These are phyloP conservation scores for Globisporangium alternatum DNA, from an alignment of 352 stramenopile genomes.

Conservation along the genomic window DNA sequence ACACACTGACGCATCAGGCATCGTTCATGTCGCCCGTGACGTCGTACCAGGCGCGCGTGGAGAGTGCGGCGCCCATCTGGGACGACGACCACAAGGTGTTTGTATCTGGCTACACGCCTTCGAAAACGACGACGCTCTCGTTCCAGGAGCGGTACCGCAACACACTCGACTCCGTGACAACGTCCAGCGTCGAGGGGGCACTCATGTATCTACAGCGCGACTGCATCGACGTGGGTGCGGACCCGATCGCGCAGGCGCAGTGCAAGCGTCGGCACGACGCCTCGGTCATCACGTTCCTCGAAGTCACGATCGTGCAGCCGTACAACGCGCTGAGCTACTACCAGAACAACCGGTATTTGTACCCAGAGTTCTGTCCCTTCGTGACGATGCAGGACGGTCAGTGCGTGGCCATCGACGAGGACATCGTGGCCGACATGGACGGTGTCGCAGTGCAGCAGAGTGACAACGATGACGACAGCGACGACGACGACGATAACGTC, in stretches of 20 bases:
- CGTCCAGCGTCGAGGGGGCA: slow-evolving; percentile 60
- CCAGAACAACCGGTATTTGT: slow-evolving; percentile 47
- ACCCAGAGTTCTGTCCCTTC: slow-evolving; percentile 72
- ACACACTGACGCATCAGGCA: slow-evolving; percentile 2
- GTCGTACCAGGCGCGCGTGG: slow-evolving; percentile 58
- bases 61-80: slow-evolving; percentile 50
- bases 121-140: slow-evolving; percentile 12
- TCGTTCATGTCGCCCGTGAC: slow-evolving; percentile 50
- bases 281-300: slow-evolving; percentile 59
- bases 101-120: slow-evolving; percentile 30
- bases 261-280: slow-evolving; percentile 60
- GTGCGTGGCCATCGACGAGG: slow-evolving; percentile 37
- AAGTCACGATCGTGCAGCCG: slow-evolving; percentile 59
- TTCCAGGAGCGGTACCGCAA: slow-evolving; percentile 50
- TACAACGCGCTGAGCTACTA: slow-evolving; percentile 62
- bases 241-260: slow-evolving; percentile 22
- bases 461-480: slow-evolving; percentile 19
- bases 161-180: slow-evolving; percentile 64
- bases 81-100: slow-evolving; percentile 41
- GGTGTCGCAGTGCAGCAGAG: slow-evolving; percentile 2
- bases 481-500: slow-evolving; percentile 11
- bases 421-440: slow-evolving; percentile 10
- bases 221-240: slow-evolving; percentile 51
- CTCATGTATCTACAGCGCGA: slow-evolving; percentile 73
- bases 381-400: slow-evolving; percentile 56